These are phyloP conservation scores for Tolypocladium nubicola DNA, from an alignment of 2,329 filamentous ascomycete genomes.

Conservation along the genomic window DNA sequence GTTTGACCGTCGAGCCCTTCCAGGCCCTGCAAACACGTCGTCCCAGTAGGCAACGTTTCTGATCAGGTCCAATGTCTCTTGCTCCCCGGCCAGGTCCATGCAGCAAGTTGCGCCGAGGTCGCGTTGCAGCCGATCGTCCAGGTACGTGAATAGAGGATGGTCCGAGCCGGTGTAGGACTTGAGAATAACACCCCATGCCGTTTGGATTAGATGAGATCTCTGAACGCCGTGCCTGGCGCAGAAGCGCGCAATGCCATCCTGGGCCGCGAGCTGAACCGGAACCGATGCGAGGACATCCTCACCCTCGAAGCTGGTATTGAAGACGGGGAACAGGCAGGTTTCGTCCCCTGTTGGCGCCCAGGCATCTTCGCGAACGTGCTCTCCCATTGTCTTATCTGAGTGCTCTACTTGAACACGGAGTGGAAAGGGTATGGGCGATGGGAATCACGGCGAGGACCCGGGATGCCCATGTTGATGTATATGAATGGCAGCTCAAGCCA, in stretches of 20 bases:
- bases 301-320: background rate
- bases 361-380: background rate
- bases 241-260: background rate
- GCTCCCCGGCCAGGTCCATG: background rate
- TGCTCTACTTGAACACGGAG: background rate
- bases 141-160: background rate
- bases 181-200: background rate
- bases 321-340: conserved; percentile 1
- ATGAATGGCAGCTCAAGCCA: background rate
- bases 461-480: background rate
- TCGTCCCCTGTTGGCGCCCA: background rate
- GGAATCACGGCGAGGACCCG: background rate
- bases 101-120: background rate
- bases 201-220: background rate
- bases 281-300: background rate
- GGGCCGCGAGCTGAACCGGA: background rate
- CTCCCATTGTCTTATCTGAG: background rate
- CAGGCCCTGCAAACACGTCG: background rate
- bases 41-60: background rate
- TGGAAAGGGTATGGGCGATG: background rate
- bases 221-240: background rate
- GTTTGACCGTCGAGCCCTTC: background rate
- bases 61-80: background rate
- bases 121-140: background rate
- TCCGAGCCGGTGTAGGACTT: conserved; percentile 1